These are phyloP conservation scores for Trichoderma sp. DNA, from an alignment of 2,329 filamentous ascomycete species.

Conservation along the genomic window DNA sequence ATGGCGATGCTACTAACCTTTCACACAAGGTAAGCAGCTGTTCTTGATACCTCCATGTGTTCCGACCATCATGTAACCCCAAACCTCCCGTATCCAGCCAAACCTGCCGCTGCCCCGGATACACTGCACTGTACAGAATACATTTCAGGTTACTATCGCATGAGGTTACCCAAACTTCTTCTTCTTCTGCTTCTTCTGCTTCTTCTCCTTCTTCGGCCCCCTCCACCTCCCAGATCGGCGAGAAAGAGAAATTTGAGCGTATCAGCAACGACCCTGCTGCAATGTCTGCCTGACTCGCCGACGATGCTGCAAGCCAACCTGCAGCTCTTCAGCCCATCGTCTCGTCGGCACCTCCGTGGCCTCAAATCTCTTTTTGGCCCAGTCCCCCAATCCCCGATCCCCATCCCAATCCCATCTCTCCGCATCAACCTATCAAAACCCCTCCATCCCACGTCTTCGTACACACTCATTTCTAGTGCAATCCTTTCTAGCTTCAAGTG, in stretches of 20 bases:
- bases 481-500: not conserved
- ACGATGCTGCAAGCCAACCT: not conserved
- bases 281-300: not conserved
- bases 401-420: not conserved
- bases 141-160: not conserved
- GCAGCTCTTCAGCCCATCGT: not conserved
- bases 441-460: not conserved
- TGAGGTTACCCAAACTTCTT: not conserved
- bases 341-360: not conserved
- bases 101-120: not conserved
- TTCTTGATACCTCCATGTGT: not conserved
- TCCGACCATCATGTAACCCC: not conserved
- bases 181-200: not conserved
- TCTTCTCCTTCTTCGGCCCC: not conserved
- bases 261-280: not conserved
- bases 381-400: not conserved
- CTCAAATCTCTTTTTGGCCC: not conserved
- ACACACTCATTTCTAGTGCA: not conserved
- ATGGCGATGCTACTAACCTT: not conserved
- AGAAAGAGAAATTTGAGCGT: not conserved
- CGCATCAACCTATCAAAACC: not conserved
- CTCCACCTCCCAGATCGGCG: not conserved
- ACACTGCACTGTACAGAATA: not conserved
- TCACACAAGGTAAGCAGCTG: not conserved
- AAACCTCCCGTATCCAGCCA: not conserved